phyloP scores from a whole-genome alignment of 164 flowering plant species.

The Aristolochia contorta region DNA sequence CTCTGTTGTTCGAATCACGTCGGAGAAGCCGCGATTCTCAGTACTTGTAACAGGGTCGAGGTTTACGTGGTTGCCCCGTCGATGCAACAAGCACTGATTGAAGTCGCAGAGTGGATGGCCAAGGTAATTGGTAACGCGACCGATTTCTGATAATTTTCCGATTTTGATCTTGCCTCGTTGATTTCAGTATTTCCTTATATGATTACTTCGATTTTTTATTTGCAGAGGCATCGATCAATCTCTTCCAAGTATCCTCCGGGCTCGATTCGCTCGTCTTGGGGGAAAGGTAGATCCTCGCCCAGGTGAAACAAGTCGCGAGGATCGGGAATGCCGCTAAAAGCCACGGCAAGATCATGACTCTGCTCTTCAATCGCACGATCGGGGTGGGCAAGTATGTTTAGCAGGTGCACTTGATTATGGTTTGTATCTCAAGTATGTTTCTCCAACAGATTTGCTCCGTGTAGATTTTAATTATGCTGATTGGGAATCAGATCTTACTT shows the following conservation, averaged over 20 bases:
- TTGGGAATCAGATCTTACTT: too few species aligned
- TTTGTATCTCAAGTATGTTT: too few species aligned
- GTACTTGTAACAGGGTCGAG: conserved; percentile 98
- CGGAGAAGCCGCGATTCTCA: conserved; percentile 97
- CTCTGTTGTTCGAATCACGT: conserved; percentile 82
- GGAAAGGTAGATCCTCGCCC: conserved; percentile 94
- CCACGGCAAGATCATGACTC: conserved; percentile 82
- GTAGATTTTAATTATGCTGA: too few species aligned
- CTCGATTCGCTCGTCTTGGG: conserved; percentile 94
- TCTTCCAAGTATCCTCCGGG: conserved; percentile 94
- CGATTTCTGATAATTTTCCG: too few species aligned
- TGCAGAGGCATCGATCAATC: conserved; percentile 90
- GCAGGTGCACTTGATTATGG: too few species aligned
- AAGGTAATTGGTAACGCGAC: conserved; percentile 39
- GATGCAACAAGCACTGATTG: conserved; percentile 86
- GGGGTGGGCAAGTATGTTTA: conserved; percentile 88
- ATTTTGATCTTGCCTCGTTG: too few species aligned
- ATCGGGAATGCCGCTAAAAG: conserved; percentile 81
- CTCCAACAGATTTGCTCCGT: too few species aligned
- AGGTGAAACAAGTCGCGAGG: conserved; percentile 90
- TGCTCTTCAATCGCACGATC: conserved; percentile 87
- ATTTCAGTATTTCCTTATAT: too few species aligned
- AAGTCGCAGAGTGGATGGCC: conserved; percentile 99
- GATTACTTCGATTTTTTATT: too few species aligned
- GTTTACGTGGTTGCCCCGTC: conserved; percentile 91